A percentile compares a stretch with the other conserved stretches of the same genome.
Evolutionary conservation across 108 stramenopile genomes (phyloP).

Genomic region (Schizochytrium sp.): DNA sequence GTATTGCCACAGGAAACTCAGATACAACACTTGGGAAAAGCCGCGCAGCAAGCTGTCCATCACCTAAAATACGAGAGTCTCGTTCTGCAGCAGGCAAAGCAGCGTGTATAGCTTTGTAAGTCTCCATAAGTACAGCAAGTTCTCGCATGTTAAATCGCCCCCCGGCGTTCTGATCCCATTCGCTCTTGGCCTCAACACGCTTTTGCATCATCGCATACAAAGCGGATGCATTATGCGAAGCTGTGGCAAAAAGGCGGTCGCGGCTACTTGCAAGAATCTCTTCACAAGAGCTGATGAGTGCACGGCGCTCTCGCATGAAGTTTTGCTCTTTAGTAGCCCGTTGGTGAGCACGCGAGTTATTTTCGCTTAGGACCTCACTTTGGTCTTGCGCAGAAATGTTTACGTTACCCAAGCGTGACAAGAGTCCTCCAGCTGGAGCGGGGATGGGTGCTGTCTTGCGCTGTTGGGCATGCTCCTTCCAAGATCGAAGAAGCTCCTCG

Average conservation of each 20-base stretch:
- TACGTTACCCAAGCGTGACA: no score
- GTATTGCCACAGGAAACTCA: background rate
- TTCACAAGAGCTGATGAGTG: background rate
- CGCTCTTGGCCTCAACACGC: background rate
- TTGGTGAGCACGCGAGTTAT: no score
- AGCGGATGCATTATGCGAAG: background rate
- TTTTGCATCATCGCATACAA: background rate
- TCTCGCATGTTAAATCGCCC: background rate
- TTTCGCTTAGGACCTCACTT: no score
- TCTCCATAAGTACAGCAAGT: background rate
- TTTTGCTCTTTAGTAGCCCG: no score
- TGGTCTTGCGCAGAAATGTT: no score
- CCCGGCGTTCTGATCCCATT: background rate
- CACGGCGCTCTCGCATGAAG: no score
- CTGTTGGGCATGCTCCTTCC: no score
- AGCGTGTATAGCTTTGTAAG: background rate
- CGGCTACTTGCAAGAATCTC: background rate
- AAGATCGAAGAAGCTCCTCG: no score
- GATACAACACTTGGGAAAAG: slow-evolving; percentile 19
- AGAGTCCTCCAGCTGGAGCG: no score
- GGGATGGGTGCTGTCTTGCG: no score
- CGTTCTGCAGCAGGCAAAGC: background rate
- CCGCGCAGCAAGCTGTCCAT: slow-evolving; percentile 12
- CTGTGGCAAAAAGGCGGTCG: background rate
- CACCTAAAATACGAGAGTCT: background rate